phyloP scores from a whole-genome alignment of 352 stramenopile species.

The Sclerospora graminicola region DNA sequence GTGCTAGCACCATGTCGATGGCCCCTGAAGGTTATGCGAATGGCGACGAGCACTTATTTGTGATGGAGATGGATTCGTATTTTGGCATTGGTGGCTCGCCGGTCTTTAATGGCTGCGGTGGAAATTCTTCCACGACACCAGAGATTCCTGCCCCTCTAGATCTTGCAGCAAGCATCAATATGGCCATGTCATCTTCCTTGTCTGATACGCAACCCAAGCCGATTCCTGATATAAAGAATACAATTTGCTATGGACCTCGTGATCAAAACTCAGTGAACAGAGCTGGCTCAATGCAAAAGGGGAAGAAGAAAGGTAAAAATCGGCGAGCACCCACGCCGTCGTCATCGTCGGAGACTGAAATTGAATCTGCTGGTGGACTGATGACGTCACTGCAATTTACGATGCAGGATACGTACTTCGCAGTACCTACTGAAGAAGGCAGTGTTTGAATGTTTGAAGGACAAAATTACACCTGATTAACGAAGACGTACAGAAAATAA shows the following conservation, averaged over 20 bases:
- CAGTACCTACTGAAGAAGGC: slow-evolving; percentile 28
- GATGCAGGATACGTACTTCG: slow-evolving; percentile 78
- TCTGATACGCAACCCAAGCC: slow-evolving; percentile 24
- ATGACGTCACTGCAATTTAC: slow-evolving; percentile 60
- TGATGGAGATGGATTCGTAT: slow-evolving; percentile 83
- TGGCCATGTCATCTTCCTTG: slow-evolving; percentile 66
- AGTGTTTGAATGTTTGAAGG: slow-evolving; percentile 15
- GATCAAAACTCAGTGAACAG: slow-evolving; percentile 11
- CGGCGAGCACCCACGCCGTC: slow-evolving; percentile 9
- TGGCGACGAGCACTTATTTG: slow-evolving; percentile 63
- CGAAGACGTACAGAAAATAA: slow-evolving; percentile 16
- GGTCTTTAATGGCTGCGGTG: slow-evolving; percentile 42
- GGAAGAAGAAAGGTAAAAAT: slow-evolving; percentile 32
- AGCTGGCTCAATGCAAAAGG: slow-evolving; percentile 20
- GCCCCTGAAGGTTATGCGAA: slow-evolving; percentile 21
- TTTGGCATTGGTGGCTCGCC: slow-evolving; percentile 74
- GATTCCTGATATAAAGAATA: slow-evolving; percentile 24
- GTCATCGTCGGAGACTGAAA: slow-evolving; percentile 11
- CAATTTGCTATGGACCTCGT: slow-evolving; percentile 19
- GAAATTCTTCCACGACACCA: slow-evolving; percentile 10
- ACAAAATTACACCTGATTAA: slow-evolving; percentile 2
- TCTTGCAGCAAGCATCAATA: slow-evolving; percentile 57
- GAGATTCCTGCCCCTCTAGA: slow-evolving; percentile 48
- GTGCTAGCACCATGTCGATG: slow-evolving; percentile 18
- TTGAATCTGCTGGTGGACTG: slow-evolving; percentile 17